Evolutionary conservation across 306 rosid species (phyloP).

Genomic region (Ammopiptanthus mongolicus): DNA sequence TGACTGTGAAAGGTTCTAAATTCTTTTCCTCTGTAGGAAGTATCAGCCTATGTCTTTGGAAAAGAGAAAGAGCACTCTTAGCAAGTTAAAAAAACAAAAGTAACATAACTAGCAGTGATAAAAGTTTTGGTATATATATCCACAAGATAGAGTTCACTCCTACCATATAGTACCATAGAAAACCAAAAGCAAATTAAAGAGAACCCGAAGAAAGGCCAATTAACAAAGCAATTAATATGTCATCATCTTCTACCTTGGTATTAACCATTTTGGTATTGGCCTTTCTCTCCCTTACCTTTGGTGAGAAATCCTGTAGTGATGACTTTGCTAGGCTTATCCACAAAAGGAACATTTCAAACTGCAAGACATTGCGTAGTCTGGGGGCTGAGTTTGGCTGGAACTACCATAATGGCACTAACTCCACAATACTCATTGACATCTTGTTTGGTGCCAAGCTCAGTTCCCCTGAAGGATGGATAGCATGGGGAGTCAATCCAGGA

Average conservation of each 20-base stretch:
- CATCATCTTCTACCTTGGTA: neutral
- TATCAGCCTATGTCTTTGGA: neutral
- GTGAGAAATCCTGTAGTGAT: neutral
- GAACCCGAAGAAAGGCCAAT: neutral
- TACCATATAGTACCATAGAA: neutral
- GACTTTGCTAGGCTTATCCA: neutral
- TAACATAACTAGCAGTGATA: neutral
- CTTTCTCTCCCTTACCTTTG: slow-evolving; percentile 13
- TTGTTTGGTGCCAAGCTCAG: slow-evolving; percentile 31
- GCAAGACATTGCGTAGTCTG: slow-evolving; percentile 53
- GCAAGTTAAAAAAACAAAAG: neutral
- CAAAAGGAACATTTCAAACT: neutral
- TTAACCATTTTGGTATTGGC: neutral
- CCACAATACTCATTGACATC: slow-evolving; percentile 14
- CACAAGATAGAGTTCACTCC: neutral
- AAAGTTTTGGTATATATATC: neutral
- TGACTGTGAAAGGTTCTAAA: slow-evolving; percentile 14
- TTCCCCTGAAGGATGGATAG: slow-evolving; percentile 38
- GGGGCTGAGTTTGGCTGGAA: slow-evolving; percentile 68
- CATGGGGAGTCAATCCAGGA: slow-evolving; percentile 81
- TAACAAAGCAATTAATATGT: slow-evolving; percentile 23
- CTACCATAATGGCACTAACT: neutral
- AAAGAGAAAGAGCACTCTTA: neutral
- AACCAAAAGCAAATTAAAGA: neutral
- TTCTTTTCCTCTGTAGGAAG: slow-evolving; percentile 35